Conservation (phyloP, 129 eudicot species). For the Artemisia annua region DNA sequence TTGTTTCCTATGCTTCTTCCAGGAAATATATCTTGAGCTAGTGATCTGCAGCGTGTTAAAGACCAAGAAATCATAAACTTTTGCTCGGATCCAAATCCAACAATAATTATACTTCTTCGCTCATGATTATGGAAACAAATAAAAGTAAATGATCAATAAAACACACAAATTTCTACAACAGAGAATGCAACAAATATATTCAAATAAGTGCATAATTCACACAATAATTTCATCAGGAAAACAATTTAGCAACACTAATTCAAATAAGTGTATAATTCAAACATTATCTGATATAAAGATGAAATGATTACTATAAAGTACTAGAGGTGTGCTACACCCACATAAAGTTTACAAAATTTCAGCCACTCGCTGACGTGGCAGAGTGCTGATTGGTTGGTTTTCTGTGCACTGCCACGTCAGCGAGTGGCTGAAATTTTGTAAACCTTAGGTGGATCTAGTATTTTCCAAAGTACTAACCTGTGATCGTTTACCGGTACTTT, state of each 20-base stretch:
- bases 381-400: no score
- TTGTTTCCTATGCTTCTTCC: no score
- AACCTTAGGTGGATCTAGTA: no score
- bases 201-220: no score
- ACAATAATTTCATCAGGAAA: background rate
- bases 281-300: background rate
- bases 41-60: background rate
- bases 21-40: no score
- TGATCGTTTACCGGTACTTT: no score
- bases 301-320: background rate
- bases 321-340: no score
- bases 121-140: background rate
- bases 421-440: no score
- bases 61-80: background rate
- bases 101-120: background rate
- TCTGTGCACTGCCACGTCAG: no score
- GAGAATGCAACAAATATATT: no score
- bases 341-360: no score
- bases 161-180: background rate
- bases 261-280: background rate
- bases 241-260: background rate
- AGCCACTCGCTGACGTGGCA: no score
- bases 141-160: background rate
- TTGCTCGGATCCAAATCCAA: background rate
- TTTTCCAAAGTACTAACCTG: background rate